These are phyloP conservation scores for Penstemon newberryi DNA, from an alignment of 257 asterid species.

Conservation along the genomic window DNA sequence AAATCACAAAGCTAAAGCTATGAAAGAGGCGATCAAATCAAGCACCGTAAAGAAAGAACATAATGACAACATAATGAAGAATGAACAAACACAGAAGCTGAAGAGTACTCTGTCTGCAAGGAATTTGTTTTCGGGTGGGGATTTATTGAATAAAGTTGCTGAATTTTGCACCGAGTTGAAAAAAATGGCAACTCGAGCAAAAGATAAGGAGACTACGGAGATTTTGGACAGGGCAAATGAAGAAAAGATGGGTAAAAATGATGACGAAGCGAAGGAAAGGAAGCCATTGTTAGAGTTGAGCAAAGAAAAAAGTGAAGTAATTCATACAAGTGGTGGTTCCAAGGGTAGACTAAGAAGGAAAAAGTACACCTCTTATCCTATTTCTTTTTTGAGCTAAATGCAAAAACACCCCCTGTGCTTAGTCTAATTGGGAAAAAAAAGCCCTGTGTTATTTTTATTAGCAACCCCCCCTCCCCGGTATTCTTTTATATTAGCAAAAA, in stretches of 20 bases:
- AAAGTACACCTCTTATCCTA: slow-evolving; percentile 44
- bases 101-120: slow-evolving; percentile 81
- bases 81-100: slow-evolving; percentile 56
- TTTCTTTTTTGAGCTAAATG: neutral
- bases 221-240: slow-evolving; percentile 21
- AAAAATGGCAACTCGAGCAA: slow-evolving; percentile 60
- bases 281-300: slow-evolving; percentile 62
- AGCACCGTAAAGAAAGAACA: slow-evolving; percentile 52
- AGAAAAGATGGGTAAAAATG: slow-evolving; percentile 21
- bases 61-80: slow-evolving; percentile 32
- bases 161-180: slow-evolving; percentile 93
- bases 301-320: slow-evolving; percentile 46
- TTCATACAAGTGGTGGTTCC: slow-evolving; percentile 34
- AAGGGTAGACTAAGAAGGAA: slow-evolving; percentile 63
- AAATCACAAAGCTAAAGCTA: slow-evolving; percentile 36
- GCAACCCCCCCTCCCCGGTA: too few relatives aligned
- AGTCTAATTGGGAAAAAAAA: too few relatives aligned
- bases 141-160: slow-evolving; percentile 66
- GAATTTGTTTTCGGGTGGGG: slow-evolving; percentile 87
- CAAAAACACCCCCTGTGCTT: too few relatives aligned
- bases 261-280: slow-evolving; percentile 45
- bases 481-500: too few relatives aligned
- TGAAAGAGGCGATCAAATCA: slow-evolving; percentile 60
- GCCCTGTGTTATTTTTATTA: too few relatives aligned
- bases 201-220: slow-evolving; percentile 40